phyloP scores from a whole-genome alignment of 1,284 basidiomycete species.

The Ustilago bromivora region DNA sequence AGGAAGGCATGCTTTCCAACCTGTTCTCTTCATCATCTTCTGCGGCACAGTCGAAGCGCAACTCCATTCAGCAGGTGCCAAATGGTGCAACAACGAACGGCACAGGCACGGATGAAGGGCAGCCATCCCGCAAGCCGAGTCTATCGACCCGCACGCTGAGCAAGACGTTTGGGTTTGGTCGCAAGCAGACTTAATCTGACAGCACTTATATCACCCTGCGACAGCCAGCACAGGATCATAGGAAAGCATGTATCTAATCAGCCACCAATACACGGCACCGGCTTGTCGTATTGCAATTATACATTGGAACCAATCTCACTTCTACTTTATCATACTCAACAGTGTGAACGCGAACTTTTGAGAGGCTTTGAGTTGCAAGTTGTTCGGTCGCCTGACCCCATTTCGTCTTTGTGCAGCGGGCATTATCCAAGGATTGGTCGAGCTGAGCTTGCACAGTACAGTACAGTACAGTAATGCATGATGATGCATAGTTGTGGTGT shows the following conservation, averaged over 20 bases:
- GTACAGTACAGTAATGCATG: not conserved
- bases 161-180: conserved; percentile 52
- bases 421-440: not conserved
- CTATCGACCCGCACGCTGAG: conserved; percentile 37
- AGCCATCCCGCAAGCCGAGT: conserved; percentile 44
- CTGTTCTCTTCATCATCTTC: conserved; percentile 28
- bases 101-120: conserved; percentile 11
- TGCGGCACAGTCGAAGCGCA: conserved; percentile 38
- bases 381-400: not conserved
- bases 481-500: conserved; percentile 4
- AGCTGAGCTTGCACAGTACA: conserved; percentile 4
- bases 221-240: not conserved
- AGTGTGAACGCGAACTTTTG: not conserved
- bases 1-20: conserved; percentile 44
- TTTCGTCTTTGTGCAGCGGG: not conserved
- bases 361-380: not conserved
- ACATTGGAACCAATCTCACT: not conserved
- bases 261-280: not conserved
- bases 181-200: conserved; percentile 27
- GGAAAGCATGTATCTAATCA: not conserved
- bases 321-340: not conserved
- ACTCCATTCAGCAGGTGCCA: conserved; percentile 23
- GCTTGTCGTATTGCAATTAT: not conserved
- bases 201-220: not conserved
- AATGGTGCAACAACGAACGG: conserved; percentile 12